These are phyloP conservation scores for Fallopia convolvulus DNA, from an alignment of 148 eudicot genomes.

Conservation along the genomic window DNA sequence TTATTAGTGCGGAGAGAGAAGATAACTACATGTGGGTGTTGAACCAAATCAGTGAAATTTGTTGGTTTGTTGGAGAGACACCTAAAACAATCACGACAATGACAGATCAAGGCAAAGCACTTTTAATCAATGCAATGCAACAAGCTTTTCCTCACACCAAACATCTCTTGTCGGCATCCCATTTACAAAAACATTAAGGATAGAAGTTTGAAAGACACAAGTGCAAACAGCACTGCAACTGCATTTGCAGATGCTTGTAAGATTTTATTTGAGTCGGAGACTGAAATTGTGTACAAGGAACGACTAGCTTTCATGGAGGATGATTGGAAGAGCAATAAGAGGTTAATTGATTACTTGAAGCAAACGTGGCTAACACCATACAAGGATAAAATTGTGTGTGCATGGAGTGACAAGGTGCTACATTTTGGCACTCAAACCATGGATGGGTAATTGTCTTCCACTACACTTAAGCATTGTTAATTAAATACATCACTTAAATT, in stretches of 20 bases:
- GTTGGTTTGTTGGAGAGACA: background rate
- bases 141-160: background rate
- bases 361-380: background rate
- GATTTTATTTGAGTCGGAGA: background rate
- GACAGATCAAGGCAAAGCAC: background rate
- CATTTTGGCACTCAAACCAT: background rate
- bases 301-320: background rate
- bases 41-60: background rate
- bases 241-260: background rate
- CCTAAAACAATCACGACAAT: background rate
- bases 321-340: background rate
- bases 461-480: too few species aligned
- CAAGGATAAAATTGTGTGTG: background rate
- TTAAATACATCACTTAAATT: background rate
- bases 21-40: background rate
- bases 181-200: background rate
- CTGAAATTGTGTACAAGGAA: background rate
- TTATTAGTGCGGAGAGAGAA: background rate
- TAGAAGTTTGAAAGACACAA: too few species aligned
- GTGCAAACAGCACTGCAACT: background rate
- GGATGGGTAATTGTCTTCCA: too few species aligned
- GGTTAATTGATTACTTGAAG: background rate
- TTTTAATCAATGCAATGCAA: background rate
- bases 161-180: background rate
- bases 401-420: background rate